A percentile compares a stretch with the other conserved stretches of the same genome.
Conservation (phyloP, 2,329 filamentous ascomycete genomes). For the Hypomyces perniciosus region DNA sequence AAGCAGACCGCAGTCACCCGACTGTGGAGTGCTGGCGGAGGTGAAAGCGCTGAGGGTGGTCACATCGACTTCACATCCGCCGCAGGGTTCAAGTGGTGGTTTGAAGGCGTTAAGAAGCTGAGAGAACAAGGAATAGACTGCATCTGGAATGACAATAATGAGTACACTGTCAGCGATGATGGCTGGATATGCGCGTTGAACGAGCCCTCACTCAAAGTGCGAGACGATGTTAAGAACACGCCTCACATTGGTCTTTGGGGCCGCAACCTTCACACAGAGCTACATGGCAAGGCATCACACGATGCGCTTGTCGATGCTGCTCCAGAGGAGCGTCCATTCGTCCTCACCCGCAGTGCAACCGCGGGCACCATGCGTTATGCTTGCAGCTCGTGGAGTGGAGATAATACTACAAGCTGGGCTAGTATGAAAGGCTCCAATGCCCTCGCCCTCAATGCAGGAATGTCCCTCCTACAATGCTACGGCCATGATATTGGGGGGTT, state of each 20-base stretch:
- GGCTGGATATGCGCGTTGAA: constrained; percentile 58
- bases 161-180: constrained; percentile 62
- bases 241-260: constrained; percentile 63
- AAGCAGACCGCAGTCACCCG: constrained; percentile 50
- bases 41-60: constrained; percentile 61
- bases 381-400: constrained; percentile 67
- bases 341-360: constrained; percentile 65
- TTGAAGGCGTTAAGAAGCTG: constrained; percentile 57
- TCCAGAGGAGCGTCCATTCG: constrained; percentile 57
- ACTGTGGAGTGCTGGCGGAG: constrained; percentile 67
- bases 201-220: constrained; percentile 28
- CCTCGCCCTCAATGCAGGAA: constrained; percentile 59
- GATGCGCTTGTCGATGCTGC: constrained; percentile 56
- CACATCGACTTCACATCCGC: constrained; percentile 69
- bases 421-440: constrained; percentile 68
- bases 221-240: constrained; percentile 29
- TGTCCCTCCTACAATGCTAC: constrained; percentile 63
- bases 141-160: constrained; percentile 78
- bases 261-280: constrained; percentile 61
- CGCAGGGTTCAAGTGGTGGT: constrained; percentile 66
- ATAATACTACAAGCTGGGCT: constrained; percentile 69
- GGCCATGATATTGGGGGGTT: constrained; percentile 73
- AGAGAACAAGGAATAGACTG: constrained; percentile 61
- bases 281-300: constrained; percentile 65
- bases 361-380: constrained; percentile 65